Conservation (phyloP, 768 basidiomycete genomes). For the Rubroboletus pulcherrimus region DNA sequence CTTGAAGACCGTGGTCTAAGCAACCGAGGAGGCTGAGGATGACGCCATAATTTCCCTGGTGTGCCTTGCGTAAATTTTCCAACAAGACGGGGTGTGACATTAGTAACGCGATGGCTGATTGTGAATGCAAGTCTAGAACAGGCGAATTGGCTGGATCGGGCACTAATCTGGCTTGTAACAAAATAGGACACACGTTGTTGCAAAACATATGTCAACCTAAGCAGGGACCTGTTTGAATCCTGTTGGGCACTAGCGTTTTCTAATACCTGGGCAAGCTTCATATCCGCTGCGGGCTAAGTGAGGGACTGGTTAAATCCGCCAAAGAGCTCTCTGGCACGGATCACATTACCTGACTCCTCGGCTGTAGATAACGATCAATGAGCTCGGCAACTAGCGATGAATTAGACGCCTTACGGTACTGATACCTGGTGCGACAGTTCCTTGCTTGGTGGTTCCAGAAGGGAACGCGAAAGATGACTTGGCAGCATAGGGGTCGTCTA, state of each 20-base stretch:
- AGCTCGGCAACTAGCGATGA: background rate
- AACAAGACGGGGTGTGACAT: conserved; percentile 75
- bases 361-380: conserved; percentile 14
- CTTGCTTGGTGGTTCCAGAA: conserved; percentile 13
- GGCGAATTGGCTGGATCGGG: background rate
- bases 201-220: conserved; percentile 77
- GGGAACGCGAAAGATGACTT: conserved; percentile 27
- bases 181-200: conserved; percentile 57
- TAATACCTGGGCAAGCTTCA: conserved; percentile 56
- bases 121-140: conserved; percentile 60
- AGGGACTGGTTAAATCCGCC: conserved; percentile 7
- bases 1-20: conserved; percentile 77
- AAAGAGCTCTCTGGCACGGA: background rate
- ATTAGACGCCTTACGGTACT: conserved; percentile 42
- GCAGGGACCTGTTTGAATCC: conserved; percentile 68
- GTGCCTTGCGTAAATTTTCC: conserved; percentile 84
- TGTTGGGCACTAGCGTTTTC: conserved; percentile 80
- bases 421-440: conserved; percentile 35
- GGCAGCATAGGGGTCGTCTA: conserved; percentile 73
- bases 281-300: conserved; percentile 45
- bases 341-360: conserved; percentile 29
- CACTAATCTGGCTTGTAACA: background rate
- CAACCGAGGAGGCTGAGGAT: conserved; percentile 92
- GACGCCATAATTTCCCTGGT: conserved; percentile 88
- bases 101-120: conserved; percentile 81